Conservation (phyloP, 2,329 filamentous ascomycete species). For the Albophoma yamanashiensis region DNA sequence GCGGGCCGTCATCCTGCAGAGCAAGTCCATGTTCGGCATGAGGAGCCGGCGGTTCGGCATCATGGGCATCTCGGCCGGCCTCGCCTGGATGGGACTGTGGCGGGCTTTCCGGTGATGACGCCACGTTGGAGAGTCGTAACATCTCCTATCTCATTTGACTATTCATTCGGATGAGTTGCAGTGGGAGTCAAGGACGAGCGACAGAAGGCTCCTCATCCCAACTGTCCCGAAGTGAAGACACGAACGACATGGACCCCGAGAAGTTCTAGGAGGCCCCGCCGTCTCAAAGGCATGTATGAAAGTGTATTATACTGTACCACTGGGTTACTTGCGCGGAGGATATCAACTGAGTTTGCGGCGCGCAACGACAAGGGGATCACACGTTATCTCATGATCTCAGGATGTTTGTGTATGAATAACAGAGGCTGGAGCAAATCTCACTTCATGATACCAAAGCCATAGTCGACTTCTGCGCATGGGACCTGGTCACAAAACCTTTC, state of each 20-base stretch:
- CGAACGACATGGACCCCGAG: not conserved
- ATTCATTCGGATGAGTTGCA: not conserved
- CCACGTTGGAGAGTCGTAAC: not conserved
- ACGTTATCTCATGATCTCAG: not conserved
- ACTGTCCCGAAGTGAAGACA: not conserved
- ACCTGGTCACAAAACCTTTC: not conserved
- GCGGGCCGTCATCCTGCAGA: constrained; percentile 53
- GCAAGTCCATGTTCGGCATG: constrained; percentile 63
- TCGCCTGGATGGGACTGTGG: constrained; percentile 63
- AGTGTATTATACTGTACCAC: not conserved
- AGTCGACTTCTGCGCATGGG: not conserved
- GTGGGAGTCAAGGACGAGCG: not conserved
- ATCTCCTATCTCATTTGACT: not conserved
- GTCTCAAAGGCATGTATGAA: not conserved
- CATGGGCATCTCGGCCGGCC: constrained; percentile 52
- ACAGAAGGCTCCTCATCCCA: not conserved
- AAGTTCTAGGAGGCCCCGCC: too few relatives aligned
- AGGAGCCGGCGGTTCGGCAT: constrained; percentile 59
- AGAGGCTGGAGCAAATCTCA: too few relatives aligned
- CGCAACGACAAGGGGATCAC: not conserved
- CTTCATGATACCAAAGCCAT: not conserved
- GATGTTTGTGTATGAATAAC: not conserved
- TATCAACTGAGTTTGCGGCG: not conserved
- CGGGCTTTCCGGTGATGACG: constrained; percentile 44
- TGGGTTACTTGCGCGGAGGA: not conserved